A percentile compares a stretch with the other conserved stretches of the same genome.
Conservation (phyloP, 352 stramenopile genomes). For the Pythium insidiosum region DNA sequence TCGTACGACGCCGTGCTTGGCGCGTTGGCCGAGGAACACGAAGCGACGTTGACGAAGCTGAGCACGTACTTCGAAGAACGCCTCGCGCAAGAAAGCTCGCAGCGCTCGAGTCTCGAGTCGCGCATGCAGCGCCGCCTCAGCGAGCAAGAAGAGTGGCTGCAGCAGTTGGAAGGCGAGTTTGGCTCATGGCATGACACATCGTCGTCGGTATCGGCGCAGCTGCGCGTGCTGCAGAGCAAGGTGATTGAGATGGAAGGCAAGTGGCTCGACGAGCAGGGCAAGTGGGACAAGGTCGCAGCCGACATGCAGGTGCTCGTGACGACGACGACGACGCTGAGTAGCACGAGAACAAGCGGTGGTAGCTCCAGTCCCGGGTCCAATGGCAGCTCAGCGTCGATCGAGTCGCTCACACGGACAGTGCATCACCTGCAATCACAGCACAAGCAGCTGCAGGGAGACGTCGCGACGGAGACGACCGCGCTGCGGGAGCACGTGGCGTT, state of each 20-base stretch:
- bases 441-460: conserved; percentile 26
- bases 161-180: conserved; percentile 68
- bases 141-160: conserved; percentile 74
- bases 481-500: conserved; percentile 32
- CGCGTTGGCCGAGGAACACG: conserved; percentile 56
- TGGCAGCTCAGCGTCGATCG: background rate
- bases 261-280: conserved; percentile 15
- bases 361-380: background rate
- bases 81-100: conserved; percentile 46
- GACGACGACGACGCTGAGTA: background rate
- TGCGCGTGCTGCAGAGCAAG: conserved; percentile 23
- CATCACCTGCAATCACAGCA: conserved; percentile 29
- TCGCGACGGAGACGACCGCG: conserved; percentile 22
- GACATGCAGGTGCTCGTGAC: conserved; percentile 1
- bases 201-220: conserved; percentile 21
- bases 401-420: conserved; percentile 14
- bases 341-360: background rate
- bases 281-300: conserved; percentile 19
- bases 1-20: conserved; percentile 42
- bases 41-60: conserved; percentile 58
- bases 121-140: conserved; percentile 45
- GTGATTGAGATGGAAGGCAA: conserved; percentile 20
- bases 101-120: conserved; percentile 48
- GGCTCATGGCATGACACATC: conserved; percentile 39
- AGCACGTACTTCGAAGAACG: conserved; percentile 62